phyloP scores from a whole-genome alignment of 305 asterid genomes.

The Nicotiana rustica region DNA sequence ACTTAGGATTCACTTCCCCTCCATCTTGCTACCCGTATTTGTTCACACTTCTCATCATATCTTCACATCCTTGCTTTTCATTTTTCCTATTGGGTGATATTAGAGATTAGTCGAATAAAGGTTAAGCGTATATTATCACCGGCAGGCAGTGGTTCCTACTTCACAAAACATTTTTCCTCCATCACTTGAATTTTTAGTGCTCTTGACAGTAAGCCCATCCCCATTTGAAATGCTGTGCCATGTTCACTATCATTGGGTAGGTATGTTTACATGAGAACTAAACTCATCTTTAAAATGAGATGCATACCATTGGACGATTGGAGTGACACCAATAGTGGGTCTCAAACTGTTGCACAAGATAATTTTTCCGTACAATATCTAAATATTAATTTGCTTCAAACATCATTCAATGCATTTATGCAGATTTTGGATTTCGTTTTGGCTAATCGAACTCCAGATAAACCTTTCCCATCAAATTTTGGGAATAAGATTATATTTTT shows the following conservation, averaged over 20 bases:
- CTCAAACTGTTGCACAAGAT: not conserved
- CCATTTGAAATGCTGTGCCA: not conserved
- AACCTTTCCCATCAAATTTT: conserved; percentile 1
- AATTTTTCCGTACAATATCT: not conserved
- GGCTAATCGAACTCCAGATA: not conserved
- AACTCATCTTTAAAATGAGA: not conserved
- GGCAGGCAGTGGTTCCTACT: not conserved
- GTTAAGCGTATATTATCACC: not conserved
- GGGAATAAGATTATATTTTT: conserved; percentile 29
- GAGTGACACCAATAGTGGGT: not conserved
- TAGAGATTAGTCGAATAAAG: not conserved
- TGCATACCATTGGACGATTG: not conserved
- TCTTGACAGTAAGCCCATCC: not conserved
- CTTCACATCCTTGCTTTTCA: not conserved
- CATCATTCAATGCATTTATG: not conserved
- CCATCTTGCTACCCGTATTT: not conserved
- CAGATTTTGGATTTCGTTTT: not conserved
- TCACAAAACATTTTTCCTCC: conserved; percentile 1
- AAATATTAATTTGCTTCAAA: not conserved
- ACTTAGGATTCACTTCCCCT: not conserved
- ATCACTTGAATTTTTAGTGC: not conserved
- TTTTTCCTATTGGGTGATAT: not conserved
- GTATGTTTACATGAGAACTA: not conserved
- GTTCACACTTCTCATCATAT: not conserved
- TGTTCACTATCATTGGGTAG: not conserved